phyloP scores from a whole-genome alignment of 2,329 filamentous ascomycete species.

The Epichloe baconii region DNA sequence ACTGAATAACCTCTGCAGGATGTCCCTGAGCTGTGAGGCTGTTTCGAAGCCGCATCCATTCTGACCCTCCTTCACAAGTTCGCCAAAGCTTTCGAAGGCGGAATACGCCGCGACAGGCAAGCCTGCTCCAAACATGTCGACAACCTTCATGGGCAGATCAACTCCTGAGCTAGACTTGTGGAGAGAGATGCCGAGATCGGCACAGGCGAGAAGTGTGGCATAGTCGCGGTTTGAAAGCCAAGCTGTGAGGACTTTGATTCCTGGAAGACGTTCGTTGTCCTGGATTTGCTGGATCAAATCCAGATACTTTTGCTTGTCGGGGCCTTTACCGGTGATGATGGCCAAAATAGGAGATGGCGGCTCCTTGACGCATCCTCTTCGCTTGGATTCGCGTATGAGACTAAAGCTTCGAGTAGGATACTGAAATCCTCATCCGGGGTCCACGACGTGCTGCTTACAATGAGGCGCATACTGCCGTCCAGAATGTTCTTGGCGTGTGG shows the following conservation, averaged over 20 bases:
- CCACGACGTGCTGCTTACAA: slow-evolving; percentile 95
- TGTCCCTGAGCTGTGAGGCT: slow-evolving; percentile 47
- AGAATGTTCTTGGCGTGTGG: slow-evolving; percentile 46
- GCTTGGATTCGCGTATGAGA: slow-evolving; percentile 49
- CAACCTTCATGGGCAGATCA: slow-evolving; percentile 96
- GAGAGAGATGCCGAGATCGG: slow-evolving; percentile 80
- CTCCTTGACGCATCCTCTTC: slow-evolving; percentile 26
- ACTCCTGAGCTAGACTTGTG: slow-evolving; percentile 92
- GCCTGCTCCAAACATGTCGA: slow-evolving; percentile 96
- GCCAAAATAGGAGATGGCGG: slow-evolving; percentile 56
- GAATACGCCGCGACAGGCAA: slow-evolving; percentile 82
- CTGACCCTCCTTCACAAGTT: slow-evolving; percentile 75
- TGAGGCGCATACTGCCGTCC: slow-evolving; percentile 46
- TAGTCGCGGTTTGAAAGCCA: slow-evolving; percentile 82
- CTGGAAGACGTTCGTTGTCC: slow-evolving; percentile 47
- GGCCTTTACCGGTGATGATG: slow-evolving; percentile 90
- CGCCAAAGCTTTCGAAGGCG: slow-evolving; percentile 74
- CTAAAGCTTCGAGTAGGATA: slow-evolving; percentile 70
- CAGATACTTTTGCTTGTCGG: slow-evolving; percentile 66
- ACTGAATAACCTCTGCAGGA: slow-evolving; percentile 52
- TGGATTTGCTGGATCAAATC: slow-evolving; percentile 49
- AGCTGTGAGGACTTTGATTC: slow-evolving; percentile 62
- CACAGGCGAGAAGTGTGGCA: slow-evolving; percentile 66
- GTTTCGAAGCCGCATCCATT: slow-evolving; percentile 81
- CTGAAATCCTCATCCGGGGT: slow-evolving; percentile 93